These are phyloP conservation scores for Eucalyptus fibrosa DNA, from an alignment of 345 rosid species.

Conservation along the genomic window DNA sequence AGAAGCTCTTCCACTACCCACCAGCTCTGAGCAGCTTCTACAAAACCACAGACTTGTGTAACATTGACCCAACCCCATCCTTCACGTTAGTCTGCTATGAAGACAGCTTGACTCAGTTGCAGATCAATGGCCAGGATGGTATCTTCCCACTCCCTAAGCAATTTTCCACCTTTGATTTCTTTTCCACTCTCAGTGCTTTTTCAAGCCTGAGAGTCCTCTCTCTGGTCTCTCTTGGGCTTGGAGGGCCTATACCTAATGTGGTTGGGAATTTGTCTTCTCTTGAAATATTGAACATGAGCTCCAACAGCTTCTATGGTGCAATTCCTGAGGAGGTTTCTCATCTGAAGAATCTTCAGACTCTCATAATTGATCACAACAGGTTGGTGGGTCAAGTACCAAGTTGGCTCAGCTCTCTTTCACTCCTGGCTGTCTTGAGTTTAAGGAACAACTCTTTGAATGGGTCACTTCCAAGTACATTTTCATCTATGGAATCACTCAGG, in stretches of 20 bases:
- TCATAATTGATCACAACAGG: conserved; percentile 35
- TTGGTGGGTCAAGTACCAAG: conserved; percentile 31
- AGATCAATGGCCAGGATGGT: conserved; percentile 21
- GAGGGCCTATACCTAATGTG: conserved; percentile 31
- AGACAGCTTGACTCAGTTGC: conserved; percentile 48
- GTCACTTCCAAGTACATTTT: conserved; percentile 23
- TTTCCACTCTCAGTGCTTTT: conserved; percentile 12
- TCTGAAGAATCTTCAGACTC: conserved; percentile 33
- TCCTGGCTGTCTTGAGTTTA: conserved; percentile 36
- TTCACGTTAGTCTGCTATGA: conserved; percentile 38
- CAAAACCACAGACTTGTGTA: conserved; percentile 26
- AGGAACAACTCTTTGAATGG: conserved; percentile 45
- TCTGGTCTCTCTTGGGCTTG: conserved; percentile 38
- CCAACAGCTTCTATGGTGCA: conserved; percentile 31
- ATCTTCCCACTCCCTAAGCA: conserved; percentile 8
- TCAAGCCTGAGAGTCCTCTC: conserved; percentile 45
- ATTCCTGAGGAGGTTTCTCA: conserved; percentile 27
- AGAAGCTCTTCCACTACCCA: conserved; percentile 30
- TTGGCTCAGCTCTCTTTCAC: conserved; percentile 21
- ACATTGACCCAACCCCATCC: conserved; percentile 21
- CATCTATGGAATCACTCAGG: conserved; percentile 18
- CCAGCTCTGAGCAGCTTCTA: conserved; percentile 5
- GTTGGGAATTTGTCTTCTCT: conserved; percentile 28
- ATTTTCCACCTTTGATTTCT: conserved; percentile 20
- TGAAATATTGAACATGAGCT: conserved; percentile 47